Evolutionary conservation across 2,329 filamentous ascomycete genomes (phyloP), one percentile per base, ranked within the genome.

Genomic region (Curvularia sp.): DNA sequence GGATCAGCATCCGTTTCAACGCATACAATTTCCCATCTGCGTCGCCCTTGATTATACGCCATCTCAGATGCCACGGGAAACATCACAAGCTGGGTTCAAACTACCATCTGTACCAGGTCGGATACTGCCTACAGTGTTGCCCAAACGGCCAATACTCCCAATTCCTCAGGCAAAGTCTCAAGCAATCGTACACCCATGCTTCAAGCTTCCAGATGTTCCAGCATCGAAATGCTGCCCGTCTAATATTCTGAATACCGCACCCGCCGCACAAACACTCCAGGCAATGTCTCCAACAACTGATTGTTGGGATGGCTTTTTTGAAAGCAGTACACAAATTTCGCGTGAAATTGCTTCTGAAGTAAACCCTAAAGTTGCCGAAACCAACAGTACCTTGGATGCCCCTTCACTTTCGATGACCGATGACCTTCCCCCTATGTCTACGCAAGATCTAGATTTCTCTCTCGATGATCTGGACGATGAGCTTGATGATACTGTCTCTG

Each of bases 281-380:
- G 15, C 53, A 3, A 13, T 47, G n/a, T 3, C 32, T 5, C 5
- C 25, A 8, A 21, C 58, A 2, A 21, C 59, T 0, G 75, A 77
- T 38, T 63, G 59, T 3, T 77, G 75, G 75, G 75, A 72, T 49
- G 74, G 79, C 39, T 79, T 81, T n/a, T 68, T 82, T 2, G 80
- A 77, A n/a, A 80, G 74, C 56, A 77, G 74, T 34, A 80, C 80
- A 0, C 80, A 82, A 57, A 78, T 82, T 34, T 79, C 78, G 6
- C 74, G 79, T 8, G 80, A 82, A 30, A 65, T 82, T 8, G 69
- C 68, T 3, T 58, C 55, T 15, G 73, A 72, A 13, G 25, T 9
- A 18, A 27, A 7, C 3, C 6, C 32, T 13, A 25, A n/a, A 7
- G n/a, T 7, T 8, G 3, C 7, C 21, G 9, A 15, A 4, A 9